Evolutionary conservation across 176 grass and related monocot species (phyloP), one percentile per base, ranked within the genome.

Genomic region (Cocos nucifera): DNA sequence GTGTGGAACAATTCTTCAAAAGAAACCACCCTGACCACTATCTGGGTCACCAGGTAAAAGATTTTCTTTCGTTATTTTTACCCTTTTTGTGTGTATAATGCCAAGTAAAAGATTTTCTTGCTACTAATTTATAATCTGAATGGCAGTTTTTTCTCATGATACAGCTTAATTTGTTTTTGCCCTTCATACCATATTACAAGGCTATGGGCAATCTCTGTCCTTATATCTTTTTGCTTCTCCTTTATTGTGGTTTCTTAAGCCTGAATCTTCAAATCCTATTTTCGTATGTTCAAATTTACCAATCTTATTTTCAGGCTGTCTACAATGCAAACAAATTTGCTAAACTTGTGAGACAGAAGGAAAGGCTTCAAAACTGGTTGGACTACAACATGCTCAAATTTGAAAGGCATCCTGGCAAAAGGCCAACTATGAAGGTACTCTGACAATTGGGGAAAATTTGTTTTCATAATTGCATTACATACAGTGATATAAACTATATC

Each of bases 241-340:
- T 44, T 44, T 44, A 3, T 44, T 44, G 35, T 44, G 10, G 35
- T 44, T 44, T 44, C 2, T 10, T 44, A 44, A 10, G 7, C 8
- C 9, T 44, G 10, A 44, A 14, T 44, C 35, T 10, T 12, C 35
- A 14, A 44, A 44, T 44, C 35, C 35, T 44, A 14, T 14, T 44
- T 44, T 14, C 35, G 14, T 10, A 10, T 14, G 35, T 44, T 44
- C 35, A 44, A 44, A 44, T 35, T 61, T 39, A 17, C 16, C 25
- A 57, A 64, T 20, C 19, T 50, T 80, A 30, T 52, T 72, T 69
- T 70, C 80, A 91, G 92, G 66, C 92, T 83, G 87, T 97, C 54
- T 97, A 91, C 77, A 97, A 97, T 66, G 92, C 92, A 73, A 97
- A 97, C 60, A 78, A 69, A 61, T 97, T 82, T 51, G 83, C 82